Evolutionary conservation across 306 rosid genomes (phyloP), one percentile per base, ranked within the genome.

Genomic region (Amphicarpaea edgeworthii): DNA sequence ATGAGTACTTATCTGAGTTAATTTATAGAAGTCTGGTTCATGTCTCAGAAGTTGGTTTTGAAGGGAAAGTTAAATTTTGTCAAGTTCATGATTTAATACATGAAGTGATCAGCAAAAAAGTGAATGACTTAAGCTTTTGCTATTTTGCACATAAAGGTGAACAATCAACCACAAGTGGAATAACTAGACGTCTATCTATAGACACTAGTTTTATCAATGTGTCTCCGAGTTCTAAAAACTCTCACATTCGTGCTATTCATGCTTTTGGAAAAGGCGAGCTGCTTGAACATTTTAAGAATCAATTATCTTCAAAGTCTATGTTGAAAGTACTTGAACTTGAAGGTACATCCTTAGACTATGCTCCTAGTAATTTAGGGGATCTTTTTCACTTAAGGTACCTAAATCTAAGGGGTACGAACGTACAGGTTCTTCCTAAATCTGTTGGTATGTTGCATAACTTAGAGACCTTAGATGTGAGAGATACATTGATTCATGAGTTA

Each of bases 1-100:
- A 40, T 10, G 54, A 72, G 15, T 72, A 72, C 66, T 72, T 72
- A 9, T 1, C 37, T 0, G 67, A 55, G 20, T 40, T 72, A 43
- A 72, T 72, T 5, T 37, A 38, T 0, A 72, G 77, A 72, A 72
- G 65, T 8, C 24, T 72, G 16, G 66, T 72, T 60, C 78, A 59
- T 30, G 78, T 73, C 20, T 45, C 70, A 1, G 17, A 0, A 10
- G 34, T 15, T 26, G 46, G 0, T 6, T 58, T 15, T 42, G 46
- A 17, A n/a, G 78, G 70, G 14, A 73, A 73, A 12, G 47, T 17
- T 45, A 16, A 3, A 45, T 6, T 1, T 2, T 73, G 70, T 20
- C 30, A 16, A 60, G 19, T 73, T 6, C 78, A 73, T 45, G 78
- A 73, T 73, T 43, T 60, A 4, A 1, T 73, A 14, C 46, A 40